Evolutionary conservation across 2,329 filamentous ascomycete species (phyloP).

Genomic region (Diaporthe sp.): DNA sequence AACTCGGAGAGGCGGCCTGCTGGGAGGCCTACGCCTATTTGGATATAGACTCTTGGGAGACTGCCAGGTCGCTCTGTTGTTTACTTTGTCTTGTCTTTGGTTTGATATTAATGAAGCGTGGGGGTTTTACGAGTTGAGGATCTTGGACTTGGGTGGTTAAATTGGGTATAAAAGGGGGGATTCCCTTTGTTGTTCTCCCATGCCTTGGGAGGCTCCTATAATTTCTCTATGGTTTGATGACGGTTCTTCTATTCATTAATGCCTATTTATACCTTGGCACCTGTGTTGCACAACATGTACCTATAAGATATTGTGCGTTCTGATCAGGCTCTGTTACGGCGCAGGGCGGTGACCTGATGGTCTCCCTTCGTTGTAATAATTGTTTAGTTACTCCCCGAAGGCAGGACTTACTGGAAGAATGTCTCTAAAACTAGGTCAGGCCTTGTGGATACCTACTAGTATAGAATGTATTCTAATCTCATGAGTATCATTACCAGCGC

Average conservation of each 20-base stretch:
- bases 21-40: slow-evolving; percentile 20
- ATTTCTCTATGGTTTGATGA: background rate
- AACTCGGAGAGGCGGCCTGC: background rate
- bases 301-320: background rate
- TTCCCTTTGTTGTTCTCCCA: background rate
- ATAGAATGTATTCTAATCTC: background rate
- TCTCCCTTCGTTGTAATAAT: no score
- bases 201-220: background rate
- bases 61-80: background rate
- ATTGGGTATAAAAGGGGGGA: background rate
- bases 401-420: background rate
- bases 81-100: background rate
- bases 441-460: background rate
- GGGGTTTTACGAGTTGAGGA: background rate
- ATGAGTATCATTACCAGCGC: background rate
- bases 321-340: background rate
- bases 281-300: background rate
- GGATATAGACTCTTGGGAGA: slow-evolving; percentile 22
- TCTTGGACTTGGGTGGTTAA: background rate
- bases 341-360: background rate
- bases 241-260: background rate
- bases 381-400: no score
- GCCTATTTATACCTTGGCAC: background rate
- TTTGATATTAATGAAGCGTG: background rate
- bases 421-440: background rate